A percentile compares a stretch with the other conserved stretches of the same genome.
Evolutionary conservation across 371 early-diverging fungal species (phyloP).

Genomic region (Mortierella sp.): DNA sequence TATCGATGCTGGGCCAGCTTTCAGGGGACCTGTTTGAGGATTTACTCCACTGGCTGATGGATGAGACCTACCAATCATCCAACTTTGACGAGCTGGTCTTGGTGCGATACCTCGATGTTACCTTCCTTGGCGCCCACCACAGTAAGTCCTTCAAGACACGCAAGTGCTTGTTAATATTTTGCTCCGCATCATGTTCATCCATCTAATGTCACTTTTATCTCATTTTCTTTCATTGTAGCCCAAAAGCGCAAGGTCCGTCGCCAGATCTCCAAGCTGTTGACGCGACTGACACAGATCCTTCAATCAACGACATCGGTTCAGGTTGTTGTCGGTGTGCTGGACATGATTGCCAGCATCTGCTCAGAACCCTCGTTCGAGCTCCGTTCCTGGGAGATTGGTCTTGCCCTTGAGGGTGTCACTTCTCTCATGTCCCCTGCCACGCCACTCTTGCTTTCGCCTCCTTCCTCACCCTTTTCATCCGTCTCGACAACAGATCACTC

Average conservation of each 20-base stretch:
- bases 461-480: not conserved
- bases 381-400: conserved; percentile 55
- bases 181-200: not conserved
- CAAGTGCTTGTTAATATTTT: conserved; percentile 18
- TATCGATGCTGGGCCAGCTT: conserved; percentile 31
- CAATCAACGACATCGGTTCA: conserved; percentile 56
- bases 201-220: not conserved
- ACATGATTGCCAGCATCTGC: conserved; percentile 59
- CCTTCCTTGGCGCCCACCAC: conserved; percentile 53
- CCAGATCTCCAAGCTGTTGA: conserved; percentile 58
- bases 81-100: conserved; percentile 46
- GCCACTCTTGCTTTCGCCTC: conserved; percentile 15
- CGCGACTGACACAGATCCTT: conserved; percentile 58
- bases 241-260: conserved; percentile 62
- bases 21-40: conserved; percentile 39
- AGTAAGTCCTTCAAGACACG: conserved; percentile 43
- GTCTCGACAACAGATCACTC: not conserved
- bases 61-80: conserved; percentile 40
- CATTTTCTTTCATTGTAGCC: conserved; percentile 28
- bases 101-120: conserved; percentile 35
- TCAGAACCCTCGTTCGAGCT: conserved; percentile 55
- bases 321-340: conserved; percentile 56
- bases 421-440: conserved; percentile 44
- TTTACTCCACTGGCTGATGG: conserved; percentile 36
- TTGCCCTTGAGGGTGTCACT: conserved; percentile 42